These are phyloP conservation scores for Globisporangium viniferum DNA, from an alignment of 352 stramenopile species.

Conservation along the genomic window DNA sequence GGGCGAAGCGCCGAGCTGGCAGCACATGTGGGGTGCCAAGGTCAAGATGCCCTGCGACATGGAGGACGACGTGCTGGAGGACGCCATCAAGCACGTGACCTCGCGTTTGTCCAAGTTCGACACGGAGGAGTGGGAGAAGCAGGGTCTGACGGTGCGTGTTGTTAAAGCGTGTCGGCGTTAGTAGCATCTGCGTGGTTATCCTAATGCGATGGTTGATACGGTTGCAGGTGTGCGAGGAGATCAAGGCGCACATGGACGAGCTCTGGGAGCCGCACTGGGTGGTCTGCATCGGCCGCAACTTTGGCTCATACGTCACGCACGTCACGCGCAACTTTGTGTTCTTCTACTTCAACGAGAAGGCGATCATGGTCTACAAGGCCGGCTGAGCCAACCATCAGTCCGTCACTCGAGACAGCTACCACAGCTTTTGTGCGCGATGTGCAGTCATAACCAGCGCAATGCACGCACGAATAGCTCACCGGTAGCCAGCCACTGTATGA, in stretches of 20 bases:
- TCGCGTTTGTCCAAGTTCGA: constrained; percentile 55
- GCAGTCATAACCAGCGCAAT: neutral
- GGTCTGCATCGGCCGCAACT: constrained; percentile 89
- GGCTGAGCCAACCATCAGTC: constrained; percentile 32
- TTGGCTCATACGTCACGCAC: constrained; percentile 92
- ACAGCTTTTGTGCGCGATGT: neutral
- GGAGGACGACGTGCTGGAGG: constrained; percentile 86
- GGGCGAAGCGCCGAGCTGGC: constrained; percentile 77
- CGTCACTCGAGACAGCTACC: neutral
- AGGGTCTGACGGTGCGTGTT: constrained; percentile 50
- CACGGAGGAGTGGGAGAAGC: constrained; percentile 86
- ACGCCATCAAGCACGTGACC: constrained; percentile 78
- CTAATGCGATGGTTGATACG: neutral
- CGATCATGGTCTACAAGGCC: constrained; percentile 86
- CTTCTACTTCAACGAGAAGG: constrained; percentile 90
- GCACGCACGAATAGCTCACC: too few relatives aligned
- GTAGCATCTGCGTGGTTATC: neutral
- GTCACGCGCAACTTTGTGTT: constrained; percentile 91
- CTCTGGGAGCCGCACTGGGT: constrained; percentile 82
- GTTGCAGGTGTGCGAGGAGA: constrained; percentile 69
- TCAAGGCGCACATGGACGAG: constrained; percentile 75
- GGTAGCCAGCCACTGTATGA: too few relatives aligned
- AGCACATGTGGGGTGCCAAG: constrained; percentile 86
- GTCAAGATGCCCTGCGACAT: constrained; percentile 89
- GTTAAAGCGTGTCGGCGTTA: neutral